Percentiles rank a stretch among this genome's conserved stretches.
Evolutionary conservation across 495 filamentous ascomycete genomes (phyloP).

Genomic region (Aspergillus indologenus): DNA sequence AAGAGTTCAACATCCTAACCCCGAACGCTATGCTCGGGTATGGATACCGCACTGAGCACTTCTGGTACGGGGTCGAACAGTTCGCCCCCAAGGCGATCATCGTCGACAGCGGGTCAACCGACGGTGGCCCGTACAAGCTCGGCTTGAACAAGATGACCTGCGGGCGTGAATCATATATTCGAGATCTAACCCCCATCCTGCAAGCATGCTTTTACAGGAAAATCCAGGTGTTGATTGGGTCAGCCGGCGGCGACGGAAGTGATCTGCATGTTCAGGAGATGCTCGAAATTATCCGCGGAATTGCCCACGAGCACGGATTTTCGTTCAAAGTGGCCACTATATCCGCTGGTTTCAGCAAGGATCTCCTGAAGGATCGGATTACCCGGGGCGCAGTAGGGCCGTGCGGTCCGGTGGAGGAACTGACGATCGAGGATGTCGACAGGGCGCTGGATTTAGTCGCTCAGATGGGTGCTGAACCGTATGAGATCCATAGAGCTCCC

Average conservation of each 20-base stretch:
- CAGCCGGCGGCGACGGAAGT: conserved; percentile 47
- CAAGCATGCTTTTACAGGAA: conserved; percentile 24
- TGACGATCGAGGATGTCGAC: conserved; percentile 39
- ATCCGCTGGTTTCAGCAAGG: conserved; percentile 33
- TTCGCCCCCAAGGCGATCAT: too few species aligned
- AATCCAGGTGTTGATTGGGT: conserved; percentile 43
- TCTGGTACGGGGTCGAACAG: conserved; percentile 26
- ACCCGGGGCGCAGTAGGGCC: conserved; percentile 21
- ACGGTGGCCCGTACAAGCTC: conserved; percentile 45
- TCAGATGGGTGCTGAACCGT: conserved; percentile 28
- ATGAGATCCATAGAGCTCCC: conserved; percentile 39
- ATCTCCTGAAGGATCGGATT: conserved; percentile 18
- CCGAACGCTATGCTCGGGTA: conserved; percentile 50
- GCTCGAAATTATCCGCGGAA: conserved; percentile 32
- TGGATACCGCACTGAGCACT: conserved; percentile 32
- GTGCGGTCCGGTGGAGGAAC: conserved; percentile 32
- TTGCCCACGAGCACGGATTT: conserved; percentile 25
- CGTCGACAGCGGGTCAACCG: conserved; percentile 48
- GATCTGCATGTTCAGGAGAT: conserved; percentile 44
- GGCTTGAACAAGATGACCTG: conserved; percentile 35
- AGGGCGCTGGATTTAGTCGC: conserved; percentile 28
- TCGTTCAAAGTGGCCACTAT: conserved; percentile 42
- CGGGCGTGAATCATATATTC: conserved; percentile 32
- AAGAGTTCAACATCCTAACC: conserved; percentile 40
- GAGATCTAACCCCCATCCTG: conserved; percentile 41